Evolutionary conservation across 148 eudicot genomes (phyloP).

Genomic region (Cornus controversa): DNA sequence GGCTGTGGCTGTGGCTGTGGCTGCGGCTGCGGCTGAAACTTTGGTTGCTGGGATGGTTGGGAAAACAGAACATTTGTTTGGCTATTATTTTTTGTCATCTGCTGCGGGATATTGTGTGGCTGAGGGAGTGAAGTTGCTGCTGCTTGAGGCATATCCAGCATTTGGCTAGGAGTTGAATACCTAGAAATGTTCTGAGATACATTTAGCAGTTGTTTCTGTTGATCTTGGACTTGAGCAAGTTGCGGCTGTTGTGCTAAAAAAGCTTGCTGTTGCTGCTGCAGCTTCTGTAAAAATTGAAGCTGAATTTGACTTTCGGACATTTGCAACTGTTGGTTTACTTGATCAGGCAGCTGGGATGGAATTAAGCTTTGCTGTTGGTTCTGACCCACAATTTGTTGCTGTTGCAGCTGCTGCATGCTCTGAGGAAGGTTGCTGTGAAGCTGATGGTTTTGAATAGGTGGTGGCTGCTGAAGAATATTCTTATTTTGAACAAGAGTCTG

Average conservation of each 20-base stretch:
- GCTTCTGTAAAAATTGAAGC: constrained; percentile 69
- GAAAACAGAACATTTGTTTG: constrained; percentile 39
- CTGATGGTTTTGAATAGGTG: constrained; percentile 56
- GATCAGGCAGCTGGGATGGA: constrained; percentile 50
- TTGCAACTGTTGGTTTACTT: constrained; percentile 50
- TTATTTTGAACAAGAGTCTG: constrained; percentile 45
- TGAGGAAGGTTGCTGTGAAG: constrained; percentile 48
- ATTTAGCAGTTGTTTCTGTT: constrained; percentile 43
- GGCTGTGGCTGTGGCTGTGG: no score
- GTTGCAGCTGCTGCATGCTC: constrained; percentile 45
- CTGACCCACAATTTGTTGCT: constrained; percentile 28
- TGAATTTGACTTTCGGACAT: constrained; percentile 63
- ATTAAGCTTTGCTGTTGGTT: constrained; percentile 50
- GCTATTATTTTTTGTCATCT: constrained; percentile 40
- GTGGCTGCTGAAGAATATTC: constrained; percentile 49
- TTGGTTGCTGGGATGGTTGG: constrained; percentile 47
- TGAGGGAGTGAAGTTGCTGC: constrained; percentile 43
- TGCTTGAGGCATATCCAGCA: constrained; percentile 52
- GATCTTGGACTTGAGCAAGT: constrained; percentile 54
- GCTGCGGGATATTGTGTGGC: constrained; percentile 46
- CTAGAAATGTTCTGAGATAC: constrained; percentile 60
- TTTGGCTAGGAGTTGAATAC: constrained; percentile 46
- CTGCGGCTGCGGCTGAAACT: constrained; percentile 54
- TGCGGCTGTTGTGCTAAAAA: constrained; percentile 53
- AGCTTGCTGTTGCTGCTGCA: constrained; percentile 71